Conservation (phyloP, 371 early-diverging fungal species). For the Chytridium lagenaria region DNA sequence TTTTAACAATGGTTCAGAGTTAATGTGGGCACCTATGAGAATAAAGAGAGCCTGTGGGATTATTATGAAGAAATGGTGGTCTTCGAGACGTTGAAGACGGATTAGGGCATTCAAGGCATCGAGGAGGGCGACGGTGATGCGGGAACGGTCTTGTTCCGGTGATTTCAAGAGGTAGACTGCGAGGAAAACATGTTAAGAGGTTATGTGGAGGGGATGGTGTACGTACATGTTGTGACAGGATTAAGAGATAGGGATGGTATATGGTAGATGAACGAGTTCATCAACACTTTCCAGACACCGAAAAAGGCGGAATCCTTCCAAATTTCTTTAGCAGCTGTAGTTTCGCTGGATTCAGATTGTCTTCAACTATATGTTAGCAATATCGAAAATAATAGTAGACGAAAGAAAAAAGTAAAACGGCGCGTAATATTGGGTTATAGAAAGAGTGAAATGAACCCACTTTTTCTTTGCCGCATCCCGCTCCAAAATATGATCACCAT, state of each 20-base stretch:
- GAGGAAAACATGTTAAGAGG: constrained; percentile 22
- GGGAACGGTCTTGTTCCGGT: constrained; percentile 22
- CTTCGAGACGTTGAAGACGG: constrained; percentile 1
- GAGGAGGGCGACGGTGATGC: constrained; percentile 27
- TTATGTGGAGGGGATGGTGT: not conserved
- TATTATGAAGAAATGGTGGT: constrained; percentile 3
- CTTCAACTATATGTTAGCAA: too few relatives aligned
- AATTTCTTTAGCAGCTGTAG: not conserved
- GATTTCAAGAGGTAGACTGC: constrained; percentile 29
- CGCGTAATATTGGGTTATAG: too few relatives aligned
- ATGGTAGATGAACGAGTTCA: constrained; percentile 45
- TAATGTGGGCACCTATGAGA: constrained; percentile 25
- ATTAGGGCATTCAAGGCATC: constrained; percentile 30
- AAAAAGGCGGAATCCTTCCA: constrained; percentile 14
- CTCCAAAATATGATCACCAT: constrained; percentile 21
- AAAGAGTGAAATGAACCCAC: too few relatives aligned
- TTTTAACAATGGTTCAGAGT: not conserved
- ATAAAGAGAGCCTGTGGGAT: constrained; percentile 31
- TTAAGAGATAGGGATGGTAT: constrained; percentile 45
- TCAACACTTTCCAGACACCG: constrained; percentile 37
- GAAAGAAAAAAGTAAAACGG: too few relatives aligned
- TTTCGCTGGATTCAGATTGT: not conserved
- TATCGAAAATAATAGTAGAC: too few relatives aligned
- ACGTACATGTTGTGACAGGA: constrained; percentile 44
- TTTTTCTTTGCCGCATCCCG: constrained; percentile 14